phyloP scores from a whole-genome alignment of 371 early-diverging fungal genomes.

The Homolaphlyctis polyrhiza region DNA sequence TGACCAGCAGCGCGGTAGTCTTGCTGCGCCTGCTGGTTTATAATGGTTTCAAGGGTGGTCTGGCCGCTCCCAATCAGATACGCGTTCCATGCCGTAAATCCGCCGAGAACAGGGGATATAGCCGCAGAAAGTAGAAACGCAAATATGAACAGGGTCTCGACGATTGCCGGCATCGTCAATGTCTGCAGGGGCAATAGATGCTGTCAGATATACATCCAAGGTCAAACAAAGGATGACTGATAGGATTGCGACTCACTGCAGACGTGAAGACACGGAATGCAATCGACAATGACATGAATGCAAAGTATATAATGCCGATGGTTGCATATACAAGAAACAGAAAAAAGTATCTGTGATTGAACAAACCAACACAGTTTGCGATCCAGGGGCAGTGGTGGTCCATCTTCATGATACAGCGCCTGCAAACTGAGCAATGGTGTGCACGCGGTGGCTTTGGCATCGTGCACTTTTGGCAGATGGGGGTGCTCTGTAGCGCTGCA shows the following conservation, averaged over 20 bases:
- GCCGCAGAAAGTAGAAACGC: constrained; percentile 17
- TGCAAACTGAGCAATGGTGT: constrained; percentile 90
- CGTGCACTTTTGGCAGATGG: neutral
- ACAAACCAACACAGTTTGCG: constrained; percentile 63
- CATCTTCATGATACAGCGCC: constrained; percentile 50
- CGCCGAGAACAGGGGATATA: constrained; percentile 18
- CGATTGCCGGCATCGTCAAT: neutral
- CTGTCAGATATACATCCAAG: neutral
- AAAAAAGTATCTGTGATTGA: constrained; percentile 77
- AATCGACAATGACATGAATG: constrained; percentile 10
- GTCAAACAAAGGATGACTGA: neutral
- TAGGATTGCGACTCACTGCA: neutral
- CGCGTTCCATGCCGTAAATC: constrained; percentile 25
- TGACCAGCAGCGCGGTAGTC: neutral
- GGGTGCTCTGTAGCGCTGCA: neutral
- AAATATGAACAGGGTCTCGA: constrained; percentile 18
- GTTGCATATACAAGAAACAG: constrained; percentile 69
- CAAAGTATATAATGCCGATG: constrained; percentile 57
- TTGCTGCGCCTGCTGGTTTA: constrained; percentile 18
- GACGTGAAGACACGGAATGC: neutral
- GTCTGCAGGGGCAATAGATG: neutral
- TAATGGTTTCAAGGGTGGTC: constrained; percentile 26
- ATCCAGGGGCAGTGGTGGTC: constrained; percentile 61
- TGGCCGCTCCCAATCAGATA: constrained; percentile 27
- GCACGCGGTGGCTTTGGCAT: constrained; percentile 80